phyloP scores from a whole-genome alignment of 1,284 basidiomycete genomes.

The Phellinidium pouzarii region DNA sequence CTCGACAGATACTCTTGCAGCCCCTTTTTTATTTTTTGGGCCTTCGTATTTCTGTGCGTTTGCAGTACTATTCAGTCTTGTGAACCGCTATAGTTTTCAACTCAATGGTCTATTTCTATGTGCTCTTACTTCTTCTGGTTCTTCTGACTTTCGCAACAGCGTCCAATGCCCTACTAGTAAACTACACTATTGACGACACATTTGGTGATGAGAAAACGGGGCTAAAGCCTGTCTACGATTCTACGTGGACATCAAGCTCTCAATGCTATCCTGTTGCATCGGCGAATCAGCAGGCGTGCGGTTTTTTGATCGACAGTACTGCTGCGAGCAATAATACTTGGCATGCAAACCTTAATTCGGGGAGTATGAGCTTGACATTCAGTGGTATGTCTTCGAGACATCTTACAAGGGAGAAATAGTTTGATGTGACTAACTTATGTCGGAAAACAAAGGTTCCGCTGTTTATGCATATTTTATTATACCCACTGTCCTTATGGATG shows the following conservation, averaged over 20 bases:
- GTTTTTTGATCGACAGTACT: neutral
- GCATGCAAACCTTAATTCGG: neutral
- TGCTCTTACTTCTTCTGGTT: neutral
- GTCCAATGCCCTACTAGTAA: neutral
- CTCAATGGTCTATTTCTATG: neutral
- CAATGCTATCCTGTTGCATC: neutral
- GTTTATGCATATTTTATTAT: slow-evolving; percentile 5
- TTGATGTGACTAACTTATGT: neutral
- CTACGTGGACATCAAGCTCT: neutral
- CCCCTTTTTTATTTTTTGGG: neutral
- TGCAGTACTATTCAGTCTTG: neutral
- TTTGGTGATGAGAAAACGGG: neutral
- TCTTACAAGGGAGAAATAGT: neutral
- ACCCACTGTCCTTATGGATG: neutral
- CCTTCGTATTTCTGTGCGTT: neutral
- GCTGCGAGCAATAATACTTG: neutral
- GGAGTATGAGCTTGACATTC: neutral
- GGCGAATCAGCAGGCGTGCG: neutral
- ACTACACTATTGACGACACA: slow-evolving; percentile 6
- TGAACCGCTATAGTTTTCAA: neutral
- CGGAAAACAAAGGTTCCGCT: neutral
- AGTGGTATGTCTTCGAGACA: neutral
- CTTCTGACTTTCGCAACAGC: neutral
- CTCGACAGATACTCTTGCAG: too few relatives aligned
- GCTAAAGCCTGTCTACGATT: neutral